Evolutionary conservation across 257 asterid genomes (phyloP).

Genomic region (Ajuga chamaepitys): DNA sequence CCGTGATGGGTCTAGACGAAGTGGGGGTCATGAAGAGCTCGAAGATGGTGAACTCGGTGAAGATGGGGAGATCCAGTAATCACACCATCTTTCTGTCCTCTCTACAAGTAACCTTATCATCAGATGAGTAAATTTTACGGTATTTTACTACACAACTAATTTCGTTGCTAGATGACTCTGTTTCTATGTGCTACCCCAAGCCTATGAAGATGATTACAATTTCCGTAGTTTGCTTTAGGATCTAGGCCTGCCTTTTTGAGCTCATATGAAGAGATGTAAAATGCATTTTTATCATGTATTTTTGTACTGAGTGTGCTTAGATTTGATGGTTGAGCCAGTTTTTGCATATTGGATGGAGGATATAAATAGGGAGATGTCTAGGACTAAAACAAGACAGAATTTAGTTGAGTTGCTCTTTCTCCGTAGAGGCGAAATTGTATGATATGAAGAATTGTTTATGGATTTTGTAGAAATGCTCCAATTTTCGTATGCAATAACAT

Average conservation of each 20-base stretch:
- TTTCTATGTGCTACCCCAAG: conserved; percentile 1
- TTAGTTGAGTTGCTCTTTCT: too few species aligned
- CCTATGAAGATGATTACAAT: neutral
- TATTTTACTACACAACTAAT: neutral
- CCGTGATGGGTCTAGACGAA: conserved; percentile 59
- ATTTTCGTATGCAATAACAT: too few species aligned
- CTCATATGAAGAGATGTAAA: neutral
- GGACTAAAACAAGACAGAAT: too few species aligned
- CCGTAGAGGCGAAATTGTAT: too few species aligned
- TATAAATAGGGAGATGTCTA: too few species aligned
- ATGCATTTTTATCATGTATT: neutral
- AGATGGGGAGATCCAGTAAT: conserved; percentile 90
- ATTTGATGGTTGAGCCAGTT: too few species aligned
- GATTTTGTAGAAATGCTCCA: too few species aligned
- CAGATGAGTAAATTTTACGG: neutral
- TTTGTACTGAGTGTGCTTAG: too few species aligned
- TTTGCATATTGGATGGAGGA: too few species aligned
- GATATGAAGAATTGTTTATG: too few species aligned
- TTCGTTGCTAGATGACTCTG: neutral
- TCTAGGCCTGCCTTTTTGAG: conserved; percentile 5
- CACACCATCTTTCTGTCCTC: conserved; percentile 1
- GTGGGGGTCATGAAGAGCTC: conserved; percentile 74
- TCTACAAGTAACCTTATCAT: neutral
- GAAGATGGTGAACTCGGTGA: conserved; percentile 99
- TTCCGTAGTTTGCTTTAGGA: conserved; percentile 2